Conservation (phyloP, 1,284 basidiomycete genomes). For the Ceratobasidium theobromae region DNA sequence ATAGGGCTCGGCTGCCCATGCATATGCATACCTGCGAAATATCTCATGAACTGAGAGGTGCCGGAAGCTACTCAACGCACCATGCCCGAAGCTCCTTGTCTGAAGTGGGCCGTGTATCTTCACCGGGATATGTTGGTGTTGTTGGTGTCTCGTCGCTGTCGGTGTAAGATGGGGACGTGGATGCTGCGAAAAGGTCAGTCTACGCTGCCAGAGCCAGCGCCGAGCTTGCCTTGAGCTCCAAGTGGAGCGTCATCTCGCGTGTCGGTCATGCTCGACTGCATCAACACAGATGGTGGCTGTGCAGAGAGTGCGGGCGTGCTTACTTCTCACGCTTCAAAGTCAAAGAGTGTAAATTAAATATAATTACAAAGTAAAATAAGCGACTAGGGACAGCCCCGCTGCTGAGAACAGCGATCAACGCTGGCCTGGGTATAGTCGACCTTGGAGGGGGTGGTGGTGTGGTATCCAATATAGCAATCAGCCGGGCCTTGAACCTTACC, state of each 20-base stretch:
- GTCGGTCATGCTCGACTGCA: background rate
- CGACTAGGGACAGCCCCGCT: background rate
- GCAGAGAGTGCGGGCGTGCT: background rate
- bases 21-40: slow-evolving; percentile 10
- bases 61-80: background rate
- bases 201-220: background rate
- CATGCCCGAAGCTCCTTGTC: slow-evolving; percentile 14
- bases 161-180: background rate
- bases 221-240: background rate
- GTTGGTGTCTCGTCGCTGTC: background rate
- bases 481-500: background rate
- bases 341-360: background rate
- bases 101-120: slow-evolving; percentile 18
- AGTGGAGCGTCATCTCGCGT: no score
- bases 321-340: background rate
- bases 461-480: slow-evolving; percentile 1
- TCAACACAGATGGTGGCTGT: background rate
- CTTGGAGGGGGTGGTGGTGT: background rate
- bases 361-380: no score
- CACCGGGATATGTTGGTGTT: slow-evolving; percentile 3
- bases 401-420: background rate
- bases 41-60: background rate
- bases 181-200: background rate
- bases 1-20: slow-evolving; percentile 22
- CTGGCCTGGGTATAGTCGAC: no score